Conservation (phyloP, 2,329 filamentous ascomycete genomes). For the Aspergillus intermedius region DNA sequence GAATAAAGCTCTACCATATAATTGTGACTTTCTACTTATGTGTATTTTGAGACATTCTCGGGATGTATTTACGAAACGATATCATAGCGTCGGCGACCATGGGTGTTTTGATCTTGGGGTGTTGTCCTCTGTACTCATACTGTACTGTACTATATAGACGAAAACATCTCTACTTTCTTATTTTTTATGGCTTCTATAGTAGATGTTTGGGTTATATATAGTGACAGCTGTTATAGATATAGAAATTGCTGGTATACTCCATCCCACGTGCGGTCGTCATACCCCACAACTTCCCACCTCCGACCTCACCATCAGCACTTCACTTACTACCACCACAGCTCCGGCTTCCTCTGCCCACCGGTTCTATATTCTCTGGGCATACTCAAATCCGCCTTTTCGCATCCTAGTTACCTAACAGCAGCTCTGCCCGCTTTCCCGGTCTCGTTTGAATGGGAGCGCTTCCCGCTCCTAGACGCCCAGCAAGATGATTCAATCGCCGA, state of each 20-base stretch:
- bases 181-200: not conserved
- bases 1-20: slow-evolving; percentile 9
- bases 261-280: no score
- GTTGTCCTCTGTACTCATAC: slow-evolving; percentile 5
- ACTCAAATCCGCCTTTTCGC: not conserved
- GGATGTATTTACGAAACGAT: slow-evolving; percentile 24
- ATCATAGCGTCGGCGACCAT: slow-evolving; percentile 36
- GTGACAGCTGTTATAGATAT: not conserved
- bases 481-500: slow-evolving; percentile 76
- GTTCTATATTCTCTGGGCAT: not conserved
- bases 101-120: slow-evolving; percentile 12
- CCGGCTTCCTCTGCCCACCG: no score
- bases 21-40: slow-evolving; percentile 15
- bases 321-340: no score
- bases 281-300: no score
- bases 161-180: slow-evolving; percentile 10
- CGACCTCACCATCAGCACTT: no score
- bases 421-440: slow-evolving; percentile 1
- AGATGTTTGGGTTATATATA: not conserved
- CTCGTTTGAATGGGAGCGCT: slow-evolving; percentile 28
- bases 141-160: slow-evolving; percentile 8
- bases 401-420: not conserved
- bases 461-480: slow-evolving; percentile 25
- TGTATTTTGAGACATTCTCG: slow-evolving; percentile 10
- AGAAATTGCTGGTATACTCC: not conserved